Percentiles rank a stretch among this genome's conserved stretches.
Evolutionary conservation across 768 basidiomycete genomes (phyloP).

Genomic region (Glaciozyma martinii): DNA sequence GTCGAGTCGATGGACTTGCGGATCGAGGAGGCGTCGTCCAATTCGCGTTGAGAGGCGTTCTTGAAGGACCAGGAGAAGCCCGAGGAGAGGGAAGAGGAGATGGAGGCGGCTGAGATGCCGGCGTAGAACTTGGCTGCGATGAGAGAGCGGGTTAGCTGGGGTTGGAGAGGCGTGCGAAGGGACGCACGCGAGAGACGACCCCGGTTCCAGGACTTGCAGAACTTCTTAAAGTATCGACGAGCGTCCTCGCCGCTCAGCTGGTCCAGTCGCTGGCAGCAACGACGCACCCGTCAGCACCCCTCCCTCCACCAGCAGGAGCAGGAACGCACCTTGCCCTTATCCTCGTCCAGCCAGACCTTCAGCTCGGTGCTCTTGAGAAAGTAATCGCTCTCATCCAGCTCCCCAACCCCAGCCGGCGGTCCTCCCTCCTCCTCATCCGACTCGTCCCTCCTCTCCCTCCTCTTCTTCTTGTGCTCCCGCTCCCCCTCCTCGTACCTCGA

Average conservation of each 20-base stretch:
- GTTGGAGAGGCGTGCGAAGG: background rate
- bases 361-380: constrained; percentile 84
- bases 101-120: constrained; percentile 40
- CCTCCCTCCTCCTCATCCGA: background rate
- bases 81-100: constrained; percentile 23
- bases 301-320: constrained; percentile 24
- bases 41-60: constrained; percentile 25
- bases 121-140: constrained; percentile 7
- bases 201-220: constrained; percentile 74
- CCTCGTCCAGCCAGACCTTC: constrained; percentile 72
- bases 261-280: constrained; percentile 62
- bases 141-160: background rate
- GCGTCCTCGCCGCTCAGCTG: constrained; percentile 74
- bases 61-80: constrained; percentile 21
- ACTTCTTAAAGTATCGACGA: constrained; percentile 85
- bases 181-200: constrained; percentile 59
- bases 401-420: background rate
- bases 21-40: constrained; percentile 40
- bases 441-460: background rate
- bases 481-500: background rate
- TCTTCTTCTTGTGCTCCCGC: background rate
- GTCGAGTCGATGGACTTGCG: constrained; percentile 57
- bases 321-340: constrained; percentile 50
- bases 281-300: constrained; percentile 1
- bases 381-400: constrained; percentile 74